phyloP scores from a whole-genome alignment of 495 filamentous ascomycete genomes.

The Penicillium argentinense region DNA sequence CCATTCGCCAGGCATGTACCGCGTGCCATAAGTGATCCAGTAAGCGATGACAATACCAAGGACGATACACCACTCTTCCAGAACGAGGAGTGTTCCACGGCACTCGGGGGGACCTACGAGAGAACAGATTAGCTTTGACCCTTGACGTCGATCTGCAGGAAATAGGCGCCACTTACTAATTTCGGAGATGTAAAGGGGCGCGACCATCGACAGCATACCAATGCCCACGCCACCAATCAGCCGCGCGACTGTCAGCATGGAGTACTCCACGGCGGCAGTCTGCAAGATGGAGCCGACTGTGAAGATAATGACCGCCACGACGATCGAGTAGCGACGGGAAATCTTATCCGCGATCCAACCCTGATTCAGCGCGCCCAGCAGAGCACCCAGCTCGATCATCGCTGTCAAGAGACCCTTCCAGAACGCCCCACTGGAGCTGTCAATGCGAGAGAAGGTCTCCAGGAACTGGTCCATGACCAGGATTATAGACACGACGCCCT shows the following conservation, averaged over 20 bases:
- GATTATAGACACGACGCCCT: constrained; percentile 56
- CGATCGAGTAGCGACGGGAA: constrained; percentile 56
- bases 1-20: constrained; percentile 52
- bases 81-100: constrained; percentile 50
- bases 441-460: constrained; percentile 46
- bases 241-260: constrained; percentile 59
- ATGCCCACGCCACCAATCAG: constrained; percentile 62
- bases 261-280: constrained; percentile 53
- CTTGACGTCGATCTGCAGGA: background rate
- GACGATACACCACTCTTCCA: constrained; percentile 57
- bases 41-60: constrained; percentile 57
- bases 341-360: constrained; percentile 61
- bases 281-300: constrained; percentile 55
- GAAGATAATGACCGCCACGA: constrained; percentile 57
- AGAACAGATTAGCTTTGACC: constrained; percentile 1
- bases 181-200: constrained; percentile 57
- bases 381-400: constrained; percentile 60
- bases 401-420: constrained; percentile 61
- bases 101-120: constrained; percentile 49
- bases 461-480: constrained; percentile 60
- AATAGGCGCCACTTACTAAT: constrained; percentile 35
- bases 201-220: constrained; percentile 56
- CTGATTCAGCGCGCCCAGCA: constrained; percentile 55
- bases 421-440: constrained; percentile 49
- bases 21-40: constrained; percentile 58